Evolutionary conservation across 2,329 filamentous ascomycete species (phyloP).

Genomic region (Talaromyces sp.): DNA sequence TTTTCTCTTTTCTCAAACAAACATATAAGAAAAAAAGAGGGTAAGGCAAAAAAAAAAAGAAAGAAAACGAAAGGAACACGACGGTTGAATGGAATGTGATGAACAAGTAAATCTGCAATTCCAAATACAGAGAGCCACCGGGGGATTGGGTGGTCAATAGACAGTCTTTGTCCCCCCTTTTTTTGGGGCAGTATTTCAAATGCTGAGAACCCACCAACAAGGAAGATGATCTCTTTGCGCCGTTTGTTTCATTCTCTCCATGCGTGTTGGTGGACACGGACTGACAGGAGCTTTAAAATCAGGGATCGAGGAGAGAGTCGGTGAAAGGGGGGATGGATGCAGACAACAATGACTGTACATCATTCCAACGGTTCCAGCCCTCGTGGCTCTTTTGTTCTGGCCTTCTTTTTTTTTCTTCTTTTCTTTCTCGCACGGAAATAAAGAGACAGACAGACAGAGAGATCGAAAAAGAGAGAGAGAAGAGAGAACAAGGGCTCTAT

Average conservation of each 20-base stretch:
- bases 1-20: neutral
- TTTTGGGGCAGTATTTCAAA: neutral
- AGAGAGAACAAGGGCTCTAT: neutral
- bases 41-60: neutral
- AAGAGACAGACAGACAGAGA: neutral
- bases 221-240: conserved; percentile 3
- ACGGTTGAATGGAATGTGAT: neutral
- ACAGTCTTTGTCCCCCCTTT: neutral
- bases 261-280: neutral
- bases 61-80: neutral
- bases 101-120: neutral
- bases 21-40: neutral
- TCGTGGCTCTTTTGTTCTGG: neutral
- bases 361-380: neutral
- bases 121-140: neutral
- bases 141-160: neutral
- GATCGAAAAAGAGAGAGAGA: neutral
- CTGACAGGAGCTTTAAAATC: neutral
- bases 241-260: conserved; percentile 1
- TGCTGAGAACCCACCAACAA: neutral
- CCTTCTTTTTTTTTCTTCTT: neutral
- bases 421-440: neutral
- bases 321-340: neutral
- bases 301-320: neutral
- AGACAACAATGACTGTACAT: neutral